Conservation (phyloP, 2,329 filamentous ascomycete genomes). For the Stemphylium beticola region DNA sequence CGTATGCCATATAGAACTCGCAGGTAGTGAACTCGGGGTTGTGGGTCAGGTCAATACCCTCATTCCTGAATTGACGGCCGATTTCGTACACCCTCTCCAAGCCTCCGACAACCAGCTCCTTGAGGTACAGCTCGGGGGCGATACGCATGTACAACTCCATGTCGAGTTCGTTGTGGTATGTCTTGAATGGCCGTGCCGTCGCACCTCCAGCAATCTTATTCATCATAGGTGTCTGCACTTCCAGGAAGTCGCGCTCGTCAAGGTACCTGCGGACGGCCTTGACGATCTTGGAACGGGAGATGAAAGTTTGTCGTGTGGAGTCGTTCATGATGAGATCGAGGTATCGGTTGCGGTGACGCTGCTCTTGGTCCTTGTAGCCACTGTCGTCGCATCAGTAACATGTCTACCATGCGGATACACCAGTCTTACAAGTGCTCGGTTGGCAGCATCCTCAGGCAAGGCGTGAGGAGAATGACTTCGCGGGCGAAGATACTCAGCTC, state of each 20-base stretch:
- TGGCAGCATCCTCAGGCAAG: constrained; percentile 89
- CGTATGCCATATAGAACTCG: constrained; percentile 88
- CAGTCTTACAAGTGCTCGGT: constrained; percentile 65
- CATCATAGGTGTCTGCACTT: constrained; percentile 96
- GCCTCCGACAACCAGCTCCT: constrained; percentile 94
- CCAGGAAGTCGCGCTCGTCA: constrained; percentile 84
- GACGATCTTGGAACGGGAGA: constrained; percentile 86
- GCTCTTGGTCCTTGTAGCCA: constrained; percentile 94
- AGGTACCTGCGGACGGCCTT: constrained; percentile 89
- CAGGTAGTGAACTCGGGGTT: constrained; percentile 98
- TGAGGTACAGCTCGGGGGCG: constrained; percentile 94
- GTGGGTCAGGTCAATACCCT: constrained; percentile 89
- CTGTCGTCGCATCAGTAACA: constrained; percentile 53
- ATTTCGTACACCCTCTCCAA: constrained; percentile 95
- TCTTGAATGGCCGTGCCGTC: constrained; percentile 92
- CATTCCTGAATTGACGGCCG: constrained; percentile 94
- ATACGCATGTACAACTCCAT: constrained; percentile 96
- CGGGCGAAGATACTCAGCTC: constrained; percentile 93
- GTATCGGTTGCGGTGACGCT: constrained; percentile 90
- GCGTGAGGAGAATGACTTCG: constrained; percentile 83
- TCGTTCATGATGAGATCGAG: constrained; percentile 98
- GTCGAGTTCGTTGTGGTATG: constrained; percentile 93
- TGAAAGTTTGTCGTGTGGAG: constrained; percentile 78
- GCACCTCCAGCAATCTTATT: constrained; percentile 94
- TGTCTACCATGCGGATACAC: constrained; percentile 11